phyloP scores from a whole-genome alignment of 305 asterid species.

The Rubia balearica region DNA sequence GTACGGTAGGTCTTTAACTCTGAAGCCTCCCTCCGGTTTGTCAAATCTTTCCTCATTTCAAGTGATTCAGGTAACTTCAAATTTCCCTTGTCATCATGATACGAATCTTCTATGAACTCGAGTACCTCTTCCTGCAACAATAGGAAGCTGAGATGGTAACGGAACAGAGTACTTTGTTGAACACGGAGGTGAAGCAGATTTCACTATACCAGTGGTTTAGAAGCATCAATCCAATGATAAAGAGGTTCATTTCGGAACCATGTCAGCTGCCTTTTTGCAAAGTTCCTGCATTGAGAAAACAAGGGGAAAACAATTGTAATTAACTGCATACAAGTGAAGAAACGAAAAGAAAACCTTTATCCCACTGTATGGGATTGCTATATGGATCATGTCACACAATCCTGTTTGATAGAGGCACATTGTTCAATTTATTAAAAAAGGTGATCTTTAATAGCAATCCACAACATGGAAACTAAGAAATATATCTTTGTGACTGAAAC shows the following conservation, averaged over 20 bases:
- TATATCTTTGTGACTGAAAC: not conserved
- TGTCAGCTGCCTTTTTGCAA: conserved; percentile 89
- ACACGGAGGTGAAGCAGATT: not conserved
- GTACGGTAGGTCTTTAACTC: conserved; percentile 65
- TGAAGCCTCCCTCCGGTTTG: conserved; percentile 41
- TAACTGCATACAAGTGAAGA: not conserved
- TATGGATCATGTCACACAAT: too few relatives aligned
- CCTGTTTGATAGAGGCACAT: too few relatives aligned
- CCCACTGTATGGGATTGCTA: too few relatives aligned
- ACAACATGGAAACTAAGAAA: too few relatives aligned
- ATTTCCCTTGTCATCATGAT: conserved; percentile 40
- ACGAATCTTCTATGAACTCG: conserved; percentile 58
- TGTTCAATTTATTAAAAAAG: too few relatives aligned
- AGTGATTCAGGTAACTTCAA: conserved; percentile 61
- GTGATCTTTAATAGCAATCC: too few relatives aligned
- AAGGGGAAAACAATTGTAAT: conserved; percentile 1
- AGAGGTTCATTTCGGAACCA: conserved; percentile 93
- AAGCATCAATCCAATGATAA: conserved; percentile 94
- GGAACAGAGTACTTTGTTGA: not conserved
- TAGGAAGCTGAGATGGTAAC: conserved; percentile 11
- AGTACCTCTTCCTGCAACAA: conserved; percentile 61
- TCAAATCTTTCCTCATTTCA: conserved; percentile 54
- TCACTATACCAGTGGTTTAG: conserved; percentile 66
- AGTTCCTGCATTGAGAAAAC: conserved; percentile 49
- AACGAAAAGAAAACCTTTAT: too few relatives aligned